Evolutionary conservation across 768 basidiomycete genomes (phyloP).

Genomic region (Russula olivacea): DNA sequence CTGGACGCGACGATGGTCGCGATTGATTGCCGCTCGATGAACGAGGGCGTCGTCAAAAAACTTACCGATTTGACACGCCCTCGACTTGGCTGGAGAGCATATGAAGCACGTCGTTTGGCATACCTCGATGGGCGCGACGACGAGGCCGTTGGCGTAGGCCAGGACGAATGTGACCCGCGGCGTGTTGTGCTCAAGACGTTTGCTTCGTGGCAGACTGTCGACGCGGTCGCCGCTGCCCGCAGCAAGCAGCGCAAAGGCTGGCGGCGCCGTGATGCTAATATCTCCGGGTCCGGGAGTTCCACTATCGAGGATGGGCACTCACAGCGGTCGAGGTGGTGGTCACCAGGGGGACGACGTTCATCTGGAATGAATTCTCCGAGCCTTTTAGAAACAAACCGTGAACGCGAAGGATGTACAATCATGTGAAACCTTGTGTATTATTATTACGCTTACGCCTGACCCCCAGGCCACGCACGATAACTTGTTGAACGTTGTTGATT

Average conservation of each 20-base stretch:
- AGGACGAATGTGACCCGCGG: conserved; percentile 74
- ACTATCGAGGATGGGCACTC: conserved; percentile 29
- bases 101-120: conserved; percentile 60
- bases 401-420: conserved; percentile 59
- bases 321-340: conserved; percentile 44
- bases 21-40: conserved; percentile 69
- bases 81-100: conserved; percentile 66
- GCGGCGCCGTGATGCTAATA: conserved; percentile 41
- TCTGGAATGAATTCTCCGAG: conserved; percentile 49
- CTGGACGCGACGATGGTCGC: conserved; percentile 55
- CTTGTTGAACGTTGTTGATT: conserved; percentile 28
- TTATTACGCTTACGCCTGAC: conserved; percentile 4
- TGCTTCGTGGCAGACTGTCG: conserved; percentile 82
- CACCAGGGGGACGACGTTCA: conserved; percentile 44
- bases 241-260: conserved; percentile 55
- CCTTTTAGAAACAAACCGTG: conserved; percentile 34
- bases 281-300: conserved; percentile 32
- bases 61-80: conserved; percentile 54
- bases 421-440: conserved; percentile 43
- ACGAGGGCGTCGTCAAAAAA: conserved; percentile 58
- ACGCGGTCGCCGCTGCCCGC: conserved; percentile 59
- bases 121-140: conserved; percentile 69
- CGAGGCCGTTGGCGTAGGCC: conserved; percentile 59
- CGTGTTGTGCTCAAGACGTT: conserved; percentile 79
- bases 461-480: background rate